Percentiles rank a stretch among this genome's conserved stretches.
Evolutionary conservation across 1,284 basidiomycete genomes (phyloP).

Genomic region (Melampsora larici-populina): DNA sequence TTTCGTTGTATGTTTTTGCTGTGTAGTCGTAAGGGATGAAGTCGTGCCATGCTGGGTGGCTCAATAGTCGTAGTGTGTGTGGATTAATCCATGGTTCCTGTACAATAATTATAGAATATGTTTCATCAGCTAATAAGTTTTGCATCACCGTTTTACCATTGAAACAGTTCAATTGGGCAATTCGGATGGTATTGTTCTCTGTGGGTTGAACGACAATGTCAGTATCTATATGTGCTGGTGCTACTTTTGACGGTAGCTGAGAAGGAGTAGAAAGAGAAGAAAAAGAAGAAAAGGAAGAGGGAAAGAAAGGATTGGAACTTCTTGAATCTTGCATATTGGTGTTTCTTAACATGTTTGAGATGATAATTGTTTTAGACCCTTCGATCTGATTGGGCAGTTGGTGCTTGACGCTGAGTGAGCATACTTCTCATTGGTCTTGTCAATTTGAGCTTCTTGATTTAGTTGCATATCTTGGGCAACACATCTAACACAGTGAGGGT

Average conservation of each 20-base stretch:
- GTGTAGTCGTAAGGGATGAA: background rate
- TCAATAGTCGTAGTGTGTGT: background rate
- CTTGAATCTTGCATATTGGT: background rate
- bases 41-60: background rate
- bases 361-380: background rate
- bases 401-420: background rate
- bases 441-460: background rate
- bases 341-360: background rate
- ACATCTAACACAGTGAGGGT: background rate
- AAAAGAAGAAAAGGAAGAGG: too few relatives aligned
- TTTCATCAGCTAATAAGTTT: background rate
- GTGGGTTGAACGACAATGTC: background rate
- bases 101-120: background rate
- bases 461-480: background rate
- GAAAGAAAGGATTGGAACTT: background rate
- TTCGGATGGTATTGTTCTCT: background rate
- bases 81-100: background rate
- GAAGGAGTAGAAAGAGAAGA: background rate
- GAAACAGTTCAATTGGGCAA: background rate
- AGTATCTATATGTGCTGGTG: background rate
- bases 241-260: background rate
- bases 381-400: background rate
- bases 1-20: background rate
- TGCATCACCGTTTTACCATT: background rate
- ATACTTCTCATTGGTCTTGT: background rate